A percentile compares a stretch with the other conserved stretches of the same genome.
These are phyloP conservation scores for Tuber aestivum DNA, from an alignment of 495 filamentous ascomycete species.

Conservation along the genomic window DNA sequence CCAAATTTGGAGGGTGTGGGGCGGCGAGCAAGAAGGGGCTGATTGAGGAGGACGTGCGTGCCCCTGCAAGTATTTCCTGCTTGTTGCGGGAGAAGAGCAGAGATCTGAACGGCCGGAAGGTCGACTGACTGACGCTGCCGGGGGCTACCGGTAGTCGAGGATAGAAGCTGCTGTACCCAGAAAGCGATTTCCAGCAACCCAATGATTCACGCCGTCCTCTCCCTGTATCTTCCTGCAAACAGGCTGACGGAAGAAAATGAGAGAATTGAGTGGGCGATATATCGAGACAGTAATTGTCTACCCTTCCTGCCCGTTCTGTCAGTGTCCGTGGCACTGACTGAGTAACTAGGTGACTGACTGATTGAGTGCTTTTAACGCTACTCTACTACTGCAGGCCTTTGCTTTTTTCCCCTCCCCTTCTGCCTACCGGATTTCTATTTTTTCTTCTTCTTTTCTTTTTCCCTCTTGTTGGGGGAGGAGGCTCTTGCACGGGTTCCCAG, in stretches of 20 bases:
- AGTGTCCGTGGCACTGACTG: neutral
- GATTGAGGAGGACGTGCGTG: constrained; percentile 1
- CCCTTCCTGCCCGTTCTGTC: neutral
- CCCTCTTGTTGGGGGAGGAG: neutral
- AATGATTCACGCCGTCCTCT: neutral
- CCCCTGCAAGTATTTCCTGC: neutral
- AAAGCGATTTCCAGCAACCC: neutral
- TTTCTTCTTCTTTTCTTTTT: neutral
- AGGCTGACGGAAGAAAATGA: neutral
- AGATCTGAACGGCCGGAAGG: neutral
- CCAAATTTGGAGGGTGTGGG: constrained; percentile 2
- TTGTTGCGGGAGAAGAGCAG: neutral
- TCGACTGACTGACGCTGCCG: neutral
- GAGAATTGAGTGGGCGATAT: neutral
- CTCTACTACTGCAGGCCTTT: neutral
- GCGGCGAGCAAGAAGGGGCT: constrained; percentile 15
- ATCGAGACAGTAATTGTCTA: neutral
- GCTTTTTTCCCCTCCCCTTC: neutral
- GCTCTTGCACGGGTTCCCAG: neutral
- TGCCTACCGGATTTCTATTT: neutral
- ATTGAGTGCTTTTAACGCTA: neutral
- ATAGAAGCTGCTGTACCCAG: neutral
- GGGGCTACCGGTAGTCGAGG: neutral
- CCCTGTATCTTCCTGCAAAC: neutral
- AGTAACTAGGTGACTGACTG: neutral